A percentile compares a stretch with the other conserved stretches of the same genome.
phyloP scores from a whole-genome alignment of 2,329 filamentous ascomycete genomes.

The Phialophora chinensis region DNA sequence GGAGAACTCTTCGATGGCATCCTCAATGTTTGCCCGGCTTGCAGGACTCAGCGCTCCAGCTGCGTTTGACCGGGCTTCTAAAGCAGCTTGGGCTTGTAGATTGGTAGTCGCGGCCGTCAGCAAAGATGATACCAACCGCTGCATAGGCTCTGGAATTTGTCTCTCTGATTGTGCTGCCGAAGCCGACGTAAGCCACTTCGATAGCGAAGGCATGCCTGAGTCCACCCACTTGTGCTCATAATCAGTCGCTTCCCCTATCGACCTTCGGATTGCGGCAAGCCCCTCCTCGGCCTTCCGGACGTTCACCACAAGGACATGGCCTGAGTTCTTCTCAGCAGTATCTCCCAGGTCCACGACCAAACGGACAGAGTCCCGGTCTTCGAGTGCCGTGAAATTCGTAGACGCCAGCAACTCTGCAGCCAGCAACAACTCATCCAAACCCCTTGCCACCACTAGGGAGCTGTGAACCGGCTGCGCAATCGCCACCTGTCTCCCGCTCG shows the following conservation, averaged over 20 bases:
- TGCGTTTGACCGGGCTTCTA: conserved; percentile 28
- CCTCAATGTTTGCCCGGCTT: conserved; percentile 59
- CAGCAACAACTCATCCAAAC: conserved; percentile 67
- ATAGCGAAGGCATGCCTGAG: conserved; percentile 70
- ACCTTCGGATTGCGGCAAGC: conserved; percentile 70
- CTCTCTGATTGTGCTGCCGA: conserved; percentile 45
- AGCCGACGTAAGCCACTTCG: conserved; percentile 64
- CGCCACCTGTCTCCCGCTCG: conserved; percentile 67
- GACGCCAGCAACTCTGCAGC: conserved; percentile 46
- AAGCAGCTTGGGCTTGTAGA: conserved; percentile 42
- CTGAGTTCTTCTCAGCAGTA: conserved; percentile 49
- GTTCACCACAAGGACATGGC: conserved; percentile 62
- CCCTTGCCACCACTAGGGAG: conserved; percentile 74
- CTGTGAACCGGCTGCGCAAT: conserved; percentile 85
- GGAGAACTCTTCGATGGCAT: conserved; percentile 72
- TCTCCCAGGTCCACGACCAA: conserved; percentile 63
- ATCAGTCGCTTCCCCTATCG: conserved; percentile 69
- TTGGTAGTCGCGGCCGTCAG: conserved; percentile 53
- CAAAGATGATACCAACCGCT: conserved; percentile 70
- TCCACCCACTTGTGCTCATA: conserved; percentile 77
- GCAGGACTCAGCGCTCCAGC: conserved; percentile 48
- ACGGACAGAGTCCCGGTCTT: conserved; percentile 54
- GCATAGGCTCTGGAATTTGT: conserved; percentile 69
- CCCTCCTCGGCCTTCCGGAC: conserved; percentile 66
- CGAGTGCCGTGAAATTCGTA: conserved; percentile 46